These are phyloP conservation scores for Annulohypoxylon stygium DNA, from an alignment of 495 filamentous ascomycete genomes.

Conservation along the genomic window DNA sequence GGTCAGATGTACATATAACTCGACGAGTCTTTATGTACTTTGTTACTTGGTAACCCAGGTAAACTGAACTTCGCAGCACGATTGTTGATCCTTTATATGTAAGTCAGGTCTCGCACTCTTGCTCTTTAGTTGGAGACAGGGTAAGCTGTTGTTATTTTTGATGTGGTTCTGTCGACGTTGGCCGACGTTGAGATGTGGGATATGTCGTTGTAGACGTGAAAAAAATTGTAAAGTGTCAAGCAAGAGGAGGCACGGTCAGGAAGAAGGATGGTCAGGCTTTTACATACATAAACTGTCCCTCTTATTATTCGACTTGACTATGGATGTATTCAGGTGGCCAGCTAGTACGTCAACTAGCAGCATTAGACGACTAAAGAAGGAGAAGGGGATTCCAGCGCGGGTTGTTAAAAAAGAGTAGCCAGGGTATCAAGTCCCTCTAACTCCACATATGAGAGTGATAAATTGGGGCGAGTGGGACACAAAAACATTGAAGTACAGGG, in stretches of 20 bases:
- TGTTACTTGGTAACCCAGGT: slow-evolving; percentile 36
- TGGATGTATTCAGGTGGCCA: slow-evolving; percentile 43
- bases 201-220: slow-evolving; percentile 29
- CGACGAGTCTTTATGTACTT: slow-evolving; percentile 30
- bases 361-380: slow-evolving; percentile 34
- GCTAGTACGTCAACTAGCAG: slow-evolving; percentile 50
- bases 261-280: slow-evolving; percentile 39
- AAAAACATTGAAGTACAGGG: slow-evolving; percentile 39
- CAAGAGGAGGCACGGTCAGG: slow-evolving; percentile 30
- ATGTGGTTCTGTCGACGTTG: slow-evolving; percentile 16
- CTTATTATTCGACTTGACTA: slow-evolving; percentile 24
- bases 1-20: slow-evolving; percentile 50
- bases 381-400: slow-evolving; percentile 42
- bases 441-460: slow-evolving; percentile 40
- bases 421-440: slow-evolving; percentile 43
- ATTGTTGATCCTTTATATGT: slow-evolving; percentile 35
- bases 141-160: slow-evolving; percentile 16
- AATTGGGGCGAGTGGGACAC: slow-evolving; percentile 50
- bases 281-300: slow-evolving; percentile 42
- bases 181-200: slow-evolving; percentile 38
- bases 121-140: slow-evolving; percentile 9
- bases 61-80: slow-evolving; percentile 28
- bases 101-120: slow-evolving; percentile 9
- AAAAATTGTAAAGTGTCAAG: slow-evolving; percentile 20
- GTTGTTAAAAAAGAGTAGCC: slow-evolving; percentile 37